Conservation (phyloP, 2,329 filamentous ascomycete species). For the Fusarium euwallaceae region DNA sequence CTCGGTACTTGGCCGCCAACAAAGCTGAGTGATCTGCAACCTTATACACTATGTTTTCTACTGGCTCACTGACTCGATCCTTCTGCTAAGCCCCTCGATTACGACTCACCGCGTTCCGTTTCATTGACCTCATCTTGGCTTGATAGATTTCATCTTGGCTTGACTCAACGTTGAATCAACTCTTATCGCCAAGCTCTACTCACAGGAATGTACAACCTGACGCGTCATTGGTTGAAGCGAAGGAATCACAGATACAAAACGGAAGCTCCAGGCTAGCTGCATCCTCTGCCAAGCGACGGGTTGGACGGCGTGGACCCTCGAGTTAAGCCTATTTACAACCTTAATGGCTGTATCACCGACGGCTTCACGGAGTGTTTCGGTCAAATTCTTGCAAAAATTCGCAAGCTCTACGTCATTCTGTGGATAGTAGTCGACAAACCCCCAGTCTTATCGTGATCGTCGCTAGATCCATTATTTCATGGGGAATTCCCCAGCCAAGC, state of each 20-base stretch:
- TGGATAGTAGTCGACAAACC: background rate
- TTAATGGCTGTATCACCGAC: slow-evolving; percentile 39
- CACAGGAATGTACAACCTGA: slow-evolving; percentile 35
- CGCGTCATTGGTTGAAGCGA: slow-evolving; percentile 32
- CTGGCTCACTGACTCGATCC: slow-evolving; percentile 6
- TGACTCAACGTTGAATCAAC: background rate
- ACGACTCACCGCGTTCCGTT: slow-evolving; percentile 8
- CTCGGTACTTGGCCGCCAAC: slow-evolving; percentile 32
- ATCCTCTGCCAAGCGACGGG: background rate
- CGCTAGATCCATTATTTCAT: slow-evolving; percentile 15
- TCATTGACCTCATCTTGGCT: background rate
- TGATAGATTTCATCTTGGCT: background rate
- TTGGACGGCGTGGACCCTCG: background rate
- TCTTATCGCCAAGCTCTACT: slow-evolving; percentile 21
- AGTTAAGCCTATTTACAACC: slow-evolving; percentile 42
- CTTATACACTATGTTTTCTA: slow-evolving; percentile 25
- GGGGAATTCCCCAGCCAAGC: slow-evolving; percentile 1
- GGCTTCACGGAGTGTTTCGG: slow-evolving; percentile 4
- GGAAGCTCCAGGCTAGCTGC: slow-evolving; percentile 34
- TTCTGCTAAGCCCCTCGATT: slow-evolving; percentile 19
- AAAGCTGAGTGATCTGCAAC: slow-evolving; percentile 39
- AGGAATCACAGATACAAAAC: slow-evolving; percentile 7
- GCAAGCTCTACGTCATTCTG: background rate
- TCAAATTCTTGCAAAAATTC: background rate
- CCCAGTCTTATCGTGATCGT: slow-evolving; percentile 36